These are phyloP conservation scores for Penicillium flavigenum DNA, from an alignment of 495 filamentous ascomycete species.

Conservation along the genomic window DNA sequence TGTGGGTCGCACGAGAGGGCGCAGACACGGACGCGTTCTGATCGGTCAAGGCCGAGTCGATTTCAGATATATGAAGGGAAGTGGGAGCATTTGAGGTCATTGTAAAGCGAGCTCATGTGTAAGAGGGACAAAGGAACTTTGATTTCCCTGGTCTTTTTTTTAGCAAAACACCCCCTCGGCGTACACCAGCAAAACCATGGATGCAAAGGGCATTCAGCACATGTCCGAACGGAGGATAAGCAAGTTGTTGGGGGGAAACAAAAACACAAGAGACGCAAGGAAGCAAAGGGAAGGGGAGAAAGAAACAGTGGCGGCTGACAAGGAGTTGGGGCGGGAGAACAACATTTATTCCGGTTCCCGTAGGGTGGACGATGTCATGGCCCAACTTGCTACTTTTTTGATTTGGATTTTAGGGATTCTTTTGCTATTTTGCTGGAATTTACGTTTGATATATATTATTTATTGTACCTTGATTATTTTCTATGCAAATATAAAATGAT, in stretches of 20 bases:
- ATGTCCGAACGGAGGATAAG: slow-evolving; percentile 1
- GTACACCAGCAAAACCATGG: slow-evolving; percentile 30
- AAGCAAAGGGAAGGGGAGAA: slow-evolving; percentile 26
- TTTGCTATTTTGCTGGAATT: neutral
- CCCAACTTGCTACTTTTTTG: slow-evolving; percentile 6
- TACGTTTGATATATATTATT: neutral
- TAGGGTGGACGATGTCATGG: slow-evolving; percentile 31
- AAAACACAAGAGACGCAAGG: slow-evolving; percentile 23
- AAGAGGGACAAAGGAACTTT: slow-evolving; percentile 17
- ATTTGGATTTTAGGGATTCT: neutral
- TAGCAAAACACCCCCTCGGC: slow-evolving; percentile 28
- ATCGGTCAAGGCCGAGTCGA: slow-evolving; percentile 17
- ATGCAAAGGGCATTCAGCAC: slow-evolving; percentile 7
- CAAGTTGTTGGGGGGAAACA: slow-evolving; percentile 7
- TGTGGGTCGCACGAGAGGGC: slow-evolving; percentile 15
- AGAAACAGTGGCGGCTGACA: slow-evolving; percentile 42
- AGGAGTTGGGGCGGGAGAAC: slow-evolving; percentile 43
- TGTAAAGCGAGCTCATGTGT: slow-evolving; percentile 15
- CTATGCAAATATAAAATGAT: neutral
- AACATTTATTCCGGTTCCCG: slow-evolving; percentile 33
- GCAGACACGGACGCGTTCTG: slow-evolving; percentile 25
- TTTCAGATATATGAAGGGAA: slow-evolving; percentile 15
- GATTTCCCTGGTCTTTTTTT: slow-evolving; percentile 14
- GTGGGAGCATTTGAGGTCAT: slow-evolving; percentile 25
- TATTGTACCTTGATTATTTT: neutral